These are phyloP conservation scores for Phialemoniopsis sp. DNA, from an alignment of 2,329 filamentous ascomycete species.

Conservation along the genomic window DNA sequence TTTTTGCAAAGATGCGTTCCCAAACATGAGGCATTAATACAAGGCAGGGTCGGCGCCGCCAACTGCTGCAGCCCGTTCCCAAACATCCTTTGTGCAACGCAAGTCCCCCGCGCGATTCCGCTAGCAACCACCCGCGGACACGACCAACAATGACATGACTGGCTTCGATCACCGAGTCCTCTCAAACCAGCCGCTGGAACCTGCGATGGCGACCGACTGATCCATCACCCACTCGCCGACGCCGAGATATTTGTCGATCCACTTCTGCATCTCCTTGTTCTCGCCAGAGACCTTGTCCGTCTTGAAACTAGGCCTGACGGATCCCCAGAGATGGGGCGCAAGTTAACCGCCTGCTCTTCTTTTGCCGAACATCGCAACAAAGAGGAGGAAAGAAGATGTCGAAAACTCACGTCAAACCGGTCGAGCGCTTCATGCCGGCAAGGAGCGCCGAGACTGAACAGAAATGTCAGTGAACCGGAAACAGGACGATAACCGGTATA, in stretches of 20 bases:
- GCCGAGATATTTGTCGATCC: conserved; percentile 90
- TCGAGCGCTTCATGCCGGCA: conserved; percentile 95
- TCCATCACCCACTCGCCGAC: conserved; percentile 99
- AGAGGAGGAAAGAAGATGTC: conserved; percentile 7
- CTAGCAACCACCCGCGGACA: too few species aligned
- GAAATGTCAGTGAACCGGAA: neutral
- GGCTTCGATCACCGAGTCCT: conserved; percentile 62
- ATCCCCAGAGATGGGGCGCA: conserved; percentile 30
- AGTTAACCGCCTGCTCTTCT: conserved; percentile 32
- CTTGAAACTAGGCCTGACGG: conserved; percentile 72
- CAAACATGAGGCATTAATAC: too few species aligned
- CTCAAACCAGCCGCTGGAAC: conserved; percentile 87
- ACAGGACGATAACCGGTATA: conserved; percentile 10
- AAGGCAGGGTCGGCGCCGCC: too few species aligned
- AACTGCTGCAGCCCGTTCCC: too few species aligned
- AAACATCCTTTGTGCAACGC: too few species aligned
- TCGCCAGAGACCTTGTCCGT: conserved; percentile 76
- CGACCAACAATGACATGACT: too few species aligned
- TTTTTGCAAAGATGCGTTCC: too few species aligned
- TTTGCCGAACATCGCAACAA: neutral
- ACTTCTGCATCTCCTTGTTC: conserved; percentile 77
- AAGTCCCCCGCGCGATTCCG: too few species aligned
- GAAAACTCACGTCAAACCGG: conserved; percentile 86
- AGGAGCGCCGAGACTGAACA: conserved; percentile 87
- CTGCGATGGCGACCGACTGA: conserved; percentile 87